Base-by-base conservation (phyloP, 1,284 basidiomycete species). In the Xerocomus nothofagi region DNA sequence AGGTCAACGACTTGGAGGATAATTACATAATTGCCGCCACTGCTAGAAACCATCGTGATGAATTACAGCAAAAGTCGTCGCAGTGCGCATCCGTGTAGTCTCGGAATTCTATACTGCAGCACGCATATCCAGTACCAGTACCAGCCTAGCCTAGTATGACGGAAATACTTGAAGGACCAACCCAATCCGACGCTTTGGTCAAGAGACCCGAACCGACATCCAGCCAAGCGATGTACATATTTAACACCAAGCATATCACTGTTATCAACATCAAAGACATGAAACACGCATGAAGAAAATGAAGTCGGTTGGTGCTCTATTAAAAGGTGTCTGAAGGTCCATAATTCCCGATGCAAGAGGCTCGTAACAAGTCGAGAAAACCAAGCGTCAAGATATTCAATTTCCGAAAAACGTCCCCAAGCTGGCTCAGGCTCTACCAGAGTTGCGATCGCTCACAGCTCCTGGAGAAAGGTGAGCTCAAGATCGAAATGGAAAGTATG, bases 391-490 rank as follows among this genome's bases (percentile, higher is more conserved):
- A 42, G 33, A 44, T 31, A 47, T 36, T 36, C 40, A 37, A 49
- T 57, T 34, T 44, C 46, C 11, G 5, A 24, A 33, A n/a, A 45
- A 42, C 9, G 18, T 42, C 40, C 23, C 23, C 23, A 39, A 39
- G n/a, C n/a, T n/a, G n/a, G n/a, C n/a, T n/a, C n/a, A n/a, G 39
- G 37, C 14, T 31, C 29, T 14, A 20, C 15, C 8, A 9, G 20
- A 11, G 17, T 34, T 23, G 33, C 32, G 26, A 40, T 49, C 38
- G 36, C 15, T 71, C 36, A 69, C 48, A 70, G 50, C 34, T 72
- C 70, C 67, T 69, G 24, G 2, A 34, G 14, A 39, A 37, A 26
- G 1, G 39, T 57, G 32, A 59, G 56, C n/a, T 36, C 30, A 3
- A 14, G 4, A 15, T 1, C 1, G 5, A 23, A 44, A 3, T 32